Evolutionary conservation across 768 basidiomycete genomes (phyloP), one percentile per base, ranked within the genome.

Genomic region (Cyclocybe cylindracea): DNA sequence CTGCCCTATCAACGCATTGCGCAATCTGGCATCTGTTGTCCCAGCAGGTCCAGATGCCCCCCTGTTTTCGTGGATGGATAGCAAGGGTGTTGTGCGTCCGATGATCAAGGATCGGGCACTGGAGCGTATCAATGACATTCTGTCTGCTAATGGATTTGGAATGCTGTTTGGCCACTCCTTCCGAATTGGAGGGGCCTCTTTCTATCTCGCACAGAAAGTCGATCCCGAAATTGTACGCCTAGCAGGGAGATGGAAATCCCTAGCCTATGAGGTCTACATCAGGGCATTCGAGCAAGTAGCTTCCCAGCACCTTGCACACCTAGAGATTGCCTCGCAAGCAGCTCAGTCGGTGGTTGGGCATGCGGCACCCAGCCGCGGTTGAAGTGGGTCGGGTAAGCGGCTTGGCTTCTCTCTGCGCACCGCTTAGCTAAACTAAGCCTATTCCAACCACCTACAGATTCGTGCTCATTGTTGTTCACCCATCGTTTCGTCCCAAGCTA

Each of bases 81-180:
- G 43, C 0, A 7, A 39, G 0, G 69, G 69, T 4, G 14, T 50
- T 2, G 46, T 67, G 1, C 43, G 63, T 0, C 73, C 74, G 0
- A 66, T 72, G 63, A 58, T 66, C 4, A 66, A 65, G 39, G 8
- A 44, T 0, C 34, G 50, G 5, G 69, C 71, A 0, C 42, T 75
- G 0, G 13, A 34, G 0, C 45, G 61, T 1, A 68, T 74, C 46
- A 76, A 75, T 42, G 4, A 11, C 1, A 68, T 71, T 7, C 51
- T 71, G 0, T 8, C 24, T 0, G 51, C 61, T 0, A 33, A 14
- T 1, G 68, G 71, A 5, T 70, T 56, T 50, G 73, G 71, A 0
- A 72, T 57, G 0, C 10, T 66, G 5, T 75, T 73, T 44, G 69
- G 74, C 0, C 75, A 77, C 55, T 75, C 70, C 7, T 78, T 78